These are phyloP conservation scores for Tuber calosporum DNA, from an alignment of 495 filamentous ascomycete genomes.

Conservation along the genomic window DNA sequence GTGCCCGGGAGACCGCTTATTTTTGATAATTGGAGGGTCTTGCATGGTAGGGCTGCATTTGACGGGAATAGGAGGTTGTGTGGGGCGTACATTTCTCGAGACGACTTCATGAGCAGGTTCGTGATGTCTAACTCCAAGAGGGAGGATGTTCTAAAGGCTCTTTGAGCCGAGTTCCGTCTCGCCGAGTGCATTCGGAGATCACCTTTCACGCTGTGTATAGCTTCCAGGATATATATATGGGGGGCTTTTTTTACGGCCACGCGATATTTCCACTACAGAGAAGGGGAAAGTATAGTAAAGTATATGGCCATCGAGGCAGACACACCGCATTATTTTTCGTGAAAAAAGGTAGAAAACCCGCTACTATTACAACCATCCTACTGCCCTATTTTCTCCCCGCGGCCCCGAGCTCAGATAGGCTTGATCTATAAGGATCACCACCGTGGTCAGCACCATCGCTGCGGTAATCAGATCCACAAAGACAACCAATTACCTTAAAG, in stretches of 20 bases:
- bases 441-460: background rate
- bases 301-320: background rate
- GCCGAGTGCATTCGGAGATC: background rate
- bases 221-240: background rate
- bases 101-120: slow-evolving; percentile 76
- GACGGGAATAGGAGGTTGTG: slow-evolving; percentile 78
- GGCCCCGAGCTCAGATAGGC: slow-evolving; percentile 55
- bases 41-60: slow-evolving; percentile 77
- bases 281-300: background rate
- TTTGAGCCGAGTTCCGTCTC: slow-evolving; percentile 8
- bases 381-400: background rate
- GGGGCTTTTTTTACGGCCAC: background rate
- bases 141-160: slow-evolving; percentile 48
- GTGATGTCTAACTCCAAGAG: slow-evolving; percentile 60
- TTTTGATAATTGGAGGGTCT: slow-evolving; percentile 91
- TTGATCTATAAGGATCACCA: slow-evolving; percentile 54
- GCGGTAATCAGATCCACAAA: slow-evolving; percentile 3
- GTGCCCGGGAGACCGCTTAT: slow-evolving; percentile 70
- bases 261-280: background rate
- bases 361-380: slow-evolving; percentile 1
- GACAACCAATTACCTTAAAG: slow-evolving; percentile 66
- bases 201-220: background rate
- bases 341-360: background rate
- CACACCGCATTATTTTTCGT: background rate
- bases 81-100: slow-evolving; percentile 72